Evolutionary conservation across 495 filamentous ascomycete species (phyloP), one percentile per base, ranked within the genome.

Genomic region (Physcia stellaris): DNA sequence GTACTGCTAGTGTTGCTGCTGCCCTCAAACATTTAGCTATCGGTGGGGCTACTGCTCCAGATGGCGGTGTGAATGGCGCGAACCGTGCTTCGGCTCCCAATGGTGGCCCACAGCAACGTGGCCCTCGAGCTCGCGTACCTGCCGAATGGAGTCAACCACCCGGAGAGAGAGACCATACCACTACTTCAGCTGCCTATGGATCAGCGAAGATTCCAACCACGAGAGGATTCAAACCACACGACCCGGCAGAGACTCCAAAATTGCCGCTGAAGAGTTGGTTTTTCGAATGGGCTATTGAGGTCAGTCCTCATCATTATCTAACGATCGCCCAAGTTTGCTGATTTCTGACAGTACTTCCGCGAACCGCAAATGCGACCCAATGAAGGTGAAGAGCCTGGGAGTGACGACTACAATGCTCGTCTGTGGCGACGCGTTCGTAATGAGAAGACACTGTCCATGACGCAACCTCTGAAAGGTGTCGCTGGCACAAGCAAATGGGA

Each of bases 281-380:
- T 60, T 64, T 92, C 46, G 84, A 92, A 40, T 99, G 86, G 84
- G 92, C 87, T 1, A 86, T 85, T 45, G 88, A 95, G 67, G 72
- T 75, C 67, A 58, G 45, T 50, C 24, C 22, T 11, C 18, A 15
- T 24, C 3, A 6, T 1, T 28, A 19, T 32, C 9, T 0, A 7
- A 19, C 15, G 31, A 18, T 19, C 24, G 13, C 15, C 32, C 43
- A 22, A 45, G 34, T 32, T 28, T n/a, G 24, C 28, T 70, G 18
- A 68, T 51, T 20, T 11, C 24, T 48, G 9, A 22, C 48, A 77
- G 63, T 96, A 99, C 56, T 99, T 95, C 71, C 83, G 90, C 30
- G 86, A 99, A 58, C 92, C 92, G 29, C 90, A 99, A 59, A 99
- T 99, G 90, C 90, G 88, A 52, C 78, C 83, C 11, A 83, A 79